A percentile compares a stretch with the other conserved stretches of the same genome.
Evolutionary conservation across 2,329 filamentous ascomycete genomes (phyloP).

Genomic region (Cladosporium sp.): DNA sequence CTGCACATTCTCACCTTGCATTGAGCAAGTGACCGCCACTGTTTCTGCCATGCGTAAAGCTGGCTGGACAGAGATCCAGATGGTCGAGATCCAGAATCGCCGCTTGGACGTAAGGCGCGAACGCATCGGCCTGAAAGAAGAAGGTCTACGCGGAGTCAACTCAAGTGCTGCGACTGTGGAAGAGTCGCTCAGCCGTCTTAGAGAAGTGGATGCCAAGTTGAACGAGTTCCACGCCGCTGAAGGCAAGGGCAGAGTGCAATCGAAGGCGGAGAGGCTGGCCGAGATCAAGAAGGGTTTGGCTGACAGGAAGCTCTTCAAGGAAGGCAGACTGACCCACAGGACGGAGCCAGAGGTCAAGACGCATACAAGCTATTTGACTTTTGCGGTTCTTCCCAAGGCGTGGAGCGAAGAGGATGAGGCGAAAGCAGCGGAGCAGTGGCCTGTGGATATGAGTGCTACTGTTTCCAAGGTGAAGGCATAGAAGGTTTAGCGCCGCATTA

Average conservation of each 20-base stretch:
- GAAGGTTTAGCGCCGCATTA: too few relatives aligned
- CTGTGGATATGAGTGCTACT: constrained; percentile 1
- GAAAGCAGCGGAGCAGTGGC: neutral
- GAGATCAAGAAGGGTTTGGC: constrained; percentile 33
- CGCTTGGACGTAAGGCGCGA: constrained; percentile 80
- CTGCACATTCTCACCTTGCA: constrained; percentile 94
- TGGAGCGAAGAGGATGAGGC: constrained; percentile 74
- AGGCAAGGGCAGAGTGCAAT: constrained; percentile 23
- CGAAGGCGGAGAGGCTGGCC: constrained; percentile 28
- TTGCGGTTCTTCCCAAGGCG: constrained; percentile 79
- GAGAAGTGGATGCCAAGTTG: constrained; percentile 67
- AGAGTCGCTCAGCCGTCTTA: constrained; percentile 71
- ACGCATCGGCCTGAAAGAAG: constrained; percentile 67
- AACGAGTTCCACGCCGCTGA: constrained; percentile 57
- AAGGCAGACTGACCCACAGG: constrained; percentile 74
- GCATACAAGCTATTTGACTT: constrained; percentile 95
- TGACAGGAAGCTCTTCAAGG: constrained; percentile 60
- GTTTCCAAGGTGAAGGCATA: neutral
- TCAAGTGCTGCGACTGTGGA: constrained; percentile 68
- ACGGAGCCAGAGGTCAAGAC: constrained; percentile 88
- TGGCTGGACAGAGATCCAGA: constrained; percentile 88
- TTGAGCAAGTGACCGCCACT: constrained; percentile 89
- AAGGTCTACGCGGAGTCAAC: constrained; percentile 63
- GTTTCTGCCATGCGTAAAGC: constrained; percentile 73
- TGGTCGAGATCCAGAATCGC: constrained; percentile 82